Base-by-base conservation (phyloP, 768 basidiomycete species). In the Collybiopsis luxurians region DNA sequence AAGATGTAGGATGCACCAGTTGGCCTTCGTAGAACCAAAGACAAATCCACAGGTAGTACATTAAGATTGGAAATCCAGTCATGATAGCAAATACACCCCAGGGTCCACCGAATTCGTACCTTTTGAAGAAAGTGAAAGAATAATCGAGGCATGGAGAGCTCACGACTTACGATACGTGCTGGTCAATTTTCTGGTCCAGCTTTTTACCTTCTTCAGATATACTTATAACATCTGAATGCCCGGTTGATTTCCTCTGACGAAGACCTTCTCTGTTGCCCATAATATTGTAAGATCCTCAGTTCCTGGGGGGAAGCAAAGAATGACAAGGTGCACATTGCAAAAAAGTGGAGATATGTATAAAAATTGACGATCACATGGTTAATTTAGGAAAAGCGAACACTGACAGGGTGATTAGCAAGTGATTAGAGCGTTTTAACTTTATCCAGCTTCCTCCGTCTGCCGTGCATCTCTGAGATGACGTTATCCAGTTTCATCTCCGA, bases 1-100 rank as follows among this genome's bases (percentile, higher is more conserved):
- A 57, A 7, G 89, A 89, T 12, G 72, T 72, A 0, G 94, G 95
- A 60, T 78, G 71, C 6, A 89, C 83, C 34, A 95, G 75, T 61
- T 81, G 80, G 40, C 97, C 97, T 61, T 97, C 89, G 67, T 98
- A 95, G 72, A 95, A 96, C 85, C 89, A 92, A 34, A 98, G 81
- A 67, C 97, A 99, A 57, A 92, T 92, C 93, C 94, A 98, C 60
- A 98, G 83, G 75, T 98, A 99, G 72, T 97, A 99, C 95, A 99
- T 98, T 59, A 98, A 80, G 24, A 89, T 71, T 0, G 97, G 97
- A 68, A 99, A 99, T 46, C 90, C 87, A 19, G 86, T 78, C 90
- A 99, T 98, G 75, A 99, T 98, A 13, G 89, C 90, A 11, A 85
- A 71, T 26, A 95, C 94, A 44, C 96, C 97, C 73, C 80, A 80